Base-by-base conservation (phyloP, 257 asterid genomes). In the Jacaranda mimosifolia region DNA sequence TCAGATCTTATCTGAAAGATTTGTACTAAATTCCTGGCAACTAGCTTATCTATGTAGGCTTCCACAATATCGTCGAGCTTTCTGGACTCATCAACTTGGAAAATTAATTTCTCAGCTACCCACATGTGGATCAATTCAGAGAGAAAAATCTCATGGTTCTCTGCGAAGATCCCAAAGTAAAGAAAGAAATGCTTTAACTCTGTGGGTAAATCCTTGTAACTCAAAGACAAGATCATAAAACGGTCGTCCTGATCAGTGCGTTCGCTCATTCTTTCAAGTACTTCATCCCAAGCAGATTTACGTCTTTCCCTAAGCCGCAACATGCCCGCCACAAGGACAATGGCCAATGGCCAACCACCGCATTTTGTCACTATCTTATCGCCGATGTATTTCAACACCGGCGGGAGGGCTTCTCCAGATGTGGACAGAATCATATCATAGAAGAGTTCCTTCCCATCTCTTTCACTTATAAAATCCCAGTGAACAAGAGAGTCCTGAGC, bases 161-260 rank as follows among this genome's bases (percentile, higher is more conserved):
- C 21, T 35, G 45, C 46, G 18, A 62, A 32, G 6, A 62, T 38
- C 17, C 68, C 68, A 62, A 35, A 35, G 68, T 62, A 62, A 38
- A 62, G 45, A 38, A 62, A 62, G n/a, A 62, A 15, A 35, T 10
- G 45, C 18, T 62, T 62, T 13, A 62, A 62, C 68, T 62, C 17
- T 36, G 17, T 3, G 13, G 68, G 68, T 35, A 62, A 35, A 62
- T 62, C 68, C 8, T 35, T 9, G 43, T 62, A 62, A 62, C 68
- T 62, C 18, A 62, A 62, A 62, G 45, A 46, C 46, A 62, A 35
- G 19, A 62, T 62, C 9, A 15, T 15, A 0, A 3, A 14, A 4
- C 59, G 3, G 9, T 21, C 40, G 9, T 58, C 26, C 1, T 58
- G 40, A 58, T 0, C 59, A 53, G 0, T 4, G 2, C 40, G 40